Conservation (phyloP, 2,329 filamentous ascomycete species). For the Diaporthe ampelina region DNA sequence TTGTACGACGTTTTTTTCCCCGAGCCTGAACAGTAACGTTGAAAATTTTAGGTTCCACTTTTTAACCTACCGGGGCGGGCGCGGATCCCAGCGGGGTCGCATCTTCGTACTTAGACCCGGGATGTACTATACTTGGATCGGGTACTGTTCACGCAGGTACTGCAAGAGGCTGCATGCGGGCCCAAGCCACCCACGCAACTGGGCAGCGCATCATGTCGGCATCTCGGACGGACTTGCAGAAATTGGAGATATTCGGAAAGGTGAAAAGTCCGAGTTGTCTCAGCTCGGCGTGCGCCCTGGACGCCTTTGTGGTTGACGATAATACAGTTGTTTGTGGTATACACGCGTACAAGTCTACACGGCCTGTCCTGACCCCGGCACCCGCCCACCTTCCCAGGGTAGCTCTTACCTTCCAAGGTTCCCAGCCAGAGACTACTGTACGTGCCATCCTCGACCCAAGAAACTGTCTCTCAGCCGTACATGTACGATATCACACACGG, state of each 20-base stretch:
- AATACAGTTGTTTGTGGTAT: not conserved
- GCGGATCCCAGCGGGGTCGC: constrained; percentile 24
- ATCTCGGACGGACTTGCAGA: not conserved
- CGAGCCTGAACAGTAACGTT: constrained; percentile 28
- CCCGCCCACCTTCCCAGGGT: not conserved
- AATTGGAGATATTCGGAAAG: not conserved
- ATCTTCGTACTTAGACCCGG: no score
- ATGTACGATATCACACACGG: not conserved
- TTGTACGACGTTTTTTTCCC: constrained; percentile 8
- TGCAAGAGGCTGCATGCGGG: not conserved
- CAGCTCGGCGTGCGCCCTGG: not conserved
- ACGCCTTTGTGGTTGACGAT: not conserved
- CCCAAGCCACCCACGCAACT: not conserved
- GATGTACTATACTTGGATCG: not conserved
- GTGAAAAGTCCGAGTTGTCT: not conserved
- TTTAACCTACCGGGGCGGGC: constrained; percentile 35
- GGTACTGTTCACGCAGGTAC: constrained; percentile 17
- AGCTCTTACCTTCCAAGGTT: not conserved
- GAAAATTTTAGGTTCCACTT: constrained; percentile 37
- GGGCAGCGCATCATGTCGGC: not conserved
- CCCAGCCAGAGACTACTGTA: not conserved
- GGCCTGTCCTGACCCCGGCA: not conserved
- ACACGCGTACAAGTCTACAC: not conserved
- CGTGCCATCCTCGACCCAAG: no score
- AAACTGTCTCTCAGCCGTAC: not conserved